Base-by-base conservation (phyloP, 2,329 filamentous ascomycete genomes). In the Penicillium sp. region DNA sequence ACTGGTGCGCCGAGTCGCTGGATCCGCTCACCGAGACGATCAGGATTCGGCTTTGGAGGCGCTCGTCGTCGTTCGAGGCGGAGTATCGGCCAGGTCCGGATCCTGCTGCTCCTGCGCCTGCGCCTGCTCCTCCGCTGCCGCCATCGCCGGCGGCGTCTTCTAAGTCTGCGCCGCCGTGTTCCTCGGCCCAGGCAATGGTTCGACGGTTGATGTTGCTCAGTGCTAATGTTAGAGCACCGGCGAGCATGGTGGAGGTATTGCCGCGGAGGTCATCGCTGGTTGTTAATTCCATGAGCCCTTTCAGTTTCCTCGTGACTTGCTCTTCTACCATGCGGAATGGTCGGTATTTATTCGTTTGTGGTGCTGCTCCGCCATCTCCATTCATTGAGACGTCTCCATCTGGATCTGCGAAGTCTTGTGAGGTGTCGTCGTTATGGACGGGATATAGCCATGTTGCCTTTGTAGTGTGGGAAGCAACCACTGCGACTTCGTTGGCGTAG, bases 361-460 rank as follows among this genome's bases (percentile, higher is more conserved):
- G 64, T 44, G 71, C 65, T 28, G 64, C 42, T 67, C 68, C 72
- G 58, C 81, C 61, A 56, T 71, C 65, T 58, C 85, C 81, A 17
- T 76, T 79, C 88, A 91, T 90, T 64, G 84, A 77, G 59, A 86
- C 77, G 72, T 90, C 88, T 50, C 81, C 82, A 58, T 84, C 82
- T 9, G 22, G 50, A 53, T 74, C 72, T 28, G 62, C 28, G 53
- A 59, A 56, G 59, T 45, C 60, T 54, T 44, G 38, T 53, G 58
- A 47, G 62, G 60, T 53, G 63, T 59, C n/a, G 38, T 56, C 37
- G 53, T 66, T 58, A 2, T 66, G 60, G 28, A 83, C 82, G 2
- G 95, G 95, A 73, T 97, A 98, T 4, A 99, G 88, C 88, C 93
- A 99, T 73, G 89, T 85, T 60, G 94, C 92, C 65, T 91, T 89